phyloP scores from a whole-genome alignment of 1,284 basidiomycete genomes.

The Macrocystidia cucumis region DNA sequence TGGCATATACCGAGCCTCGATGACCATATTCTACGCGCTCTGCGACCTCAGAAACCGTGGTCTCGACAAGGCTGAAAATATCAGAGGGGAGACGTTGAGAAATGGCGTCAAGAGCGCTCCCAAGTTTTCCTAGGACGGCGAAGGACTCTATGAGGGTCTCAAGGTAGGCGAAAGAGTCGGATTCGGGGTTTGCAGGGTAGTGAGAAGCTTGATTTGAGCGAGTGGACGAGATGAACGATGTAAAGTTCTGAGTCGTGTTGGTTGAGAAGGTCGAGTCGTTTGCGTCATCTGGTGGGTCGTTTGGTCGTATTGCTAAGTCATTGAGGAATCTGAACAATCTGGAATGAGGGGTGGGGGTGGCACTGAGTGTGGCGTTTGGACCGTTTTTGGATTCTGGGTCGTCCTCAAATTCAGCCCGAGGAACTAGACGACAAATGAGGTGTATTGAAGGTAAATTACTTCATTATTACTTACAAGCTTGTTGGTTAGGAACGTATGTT shows the following conservation, averaged over 20 bases:
- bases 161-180: slow-evolving; percentile 91
- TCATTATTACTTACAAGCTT: slow-evolving; percentile 46
- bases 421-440: slow-evolving; percentile 31
- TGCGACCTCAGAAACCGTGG: slow-evolving; percentile 86
- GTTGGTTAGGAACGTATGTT: slow-evolving; percentile 77
- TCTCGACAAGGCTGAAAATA: slow-evolving; percentile 81
- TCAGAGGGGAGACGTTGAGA: slow-evolving; percentile 82
- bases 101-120: slow-evolving; percentile 78
- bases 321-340: slow-evolving; percentile 59
- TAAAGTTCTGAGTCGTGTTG: no score
- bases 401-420: slow-evolving; percentile 51
- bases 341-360: slow-evolving; percentile 31
- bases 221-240: slow-evolving; percentile 17
- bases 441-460: no score
- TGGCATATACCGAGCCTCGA: slow-evolving; percentile 38
- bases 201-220: slow-evolving; percentile 5
- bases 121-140: slow-evolving; percentile 85
- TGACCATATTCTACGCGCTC: slow-evolving; percentile 76
- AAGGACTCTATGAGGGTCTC: slow-evolving; percentile 92
- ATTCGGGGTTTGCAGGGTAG: slow-evolving; percentile 70
- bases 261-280: slow-evolving; percentile 40
- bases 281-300: slow-evolving; percentile 72
- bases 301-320: slow-evolving; percentile 67
- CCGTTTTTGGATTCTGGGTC: slow-evolving; percentile 23
- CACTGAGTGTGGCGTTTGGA: slow-evolving; percentile 16